These are phyloP conservation scores for Quercus berberidifolia DNA, from an alignment of 306 rosid genomes.

Conservation along the genomic window DNA sequence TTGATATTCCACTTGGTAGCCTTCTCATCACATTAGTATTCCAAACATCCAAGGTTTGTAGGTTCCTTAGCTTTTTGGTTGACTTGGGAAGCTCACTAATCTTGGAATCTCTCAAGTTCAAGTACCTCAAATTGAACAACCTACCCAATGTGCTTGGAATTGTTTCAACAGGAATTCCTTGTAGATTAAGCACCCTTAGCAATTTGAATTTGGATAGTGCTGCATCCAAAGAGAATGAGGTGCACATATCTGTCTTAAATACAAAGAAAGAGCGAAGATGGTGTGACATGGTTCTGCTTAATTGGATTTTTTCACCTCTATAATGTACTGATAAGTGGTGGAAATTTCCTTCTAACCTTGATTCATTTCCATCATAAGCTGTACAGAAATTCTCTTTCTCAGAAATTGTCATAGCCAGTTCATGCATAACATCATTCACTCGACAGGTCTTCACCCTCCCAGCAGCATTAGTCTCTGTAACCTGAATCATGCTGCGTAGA, in stretches of 20 bases:
- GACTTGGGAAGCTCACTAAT: not conserved
- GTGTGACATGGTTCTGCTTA: not conserved
- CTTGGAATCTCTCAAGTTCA: not conserved
- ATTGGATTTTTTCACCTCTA: not conserved
- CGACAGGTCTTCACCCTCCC: not conserved
- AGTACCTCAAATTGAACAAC: conserved; percentile 2
- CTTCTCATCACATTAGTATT: conserved; percentile 2
- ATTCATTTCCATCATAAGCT: not conserved
- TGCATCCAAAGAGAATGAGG: conserved; percentile 2
- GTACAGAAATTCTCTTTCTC: not conserved
- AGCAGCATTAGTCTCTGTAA: not conserved
- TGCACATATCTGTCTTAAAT: not conserved
- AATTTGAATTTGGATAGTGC: not conserved
- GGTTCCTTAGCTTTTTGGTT: not conserved
- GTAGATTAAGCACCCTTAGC: not conserved
- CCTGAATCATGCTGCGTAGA: not conserved
- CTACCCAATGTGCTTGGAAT: not conserved
- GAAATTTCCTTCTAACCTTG: not conserved
- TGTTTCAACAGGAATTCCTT: not conserved
- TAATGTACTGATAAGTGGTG: not conserved
- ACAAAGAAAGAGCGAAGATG: not conserved
- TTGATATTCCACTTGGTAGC: not conserved
- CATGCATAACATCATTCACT: not conserved
- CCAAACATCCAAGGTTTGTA: not conserved
- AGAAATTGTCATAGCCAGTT: not conserved